phyloP scores from a whole-genome alignment of 495 filamentous ascomycete species.

The Ascodesmis nigricans region DNA sequence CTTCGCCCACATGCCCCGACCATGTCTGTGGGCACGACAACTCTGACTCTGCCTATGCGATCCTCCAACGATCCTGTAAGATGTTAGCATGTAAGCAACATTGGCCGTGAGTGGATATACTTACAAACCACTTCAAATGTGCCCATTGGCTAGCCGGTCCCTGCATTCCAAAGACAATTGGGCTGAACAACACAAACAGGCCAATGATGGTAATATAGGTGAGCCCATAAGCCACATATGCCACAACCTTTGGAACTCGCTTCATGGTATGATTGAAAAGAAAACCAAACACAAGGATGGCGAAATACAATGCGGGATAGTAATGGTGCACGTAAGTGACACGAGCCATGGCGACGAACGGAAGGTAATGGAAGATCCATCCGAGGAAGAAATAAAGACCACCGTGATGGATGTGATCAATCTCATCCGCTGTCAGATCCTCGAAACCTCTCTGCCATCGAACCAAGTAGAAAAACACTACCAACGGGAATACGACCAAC shows the following conservation, averaged over 20 bases:
- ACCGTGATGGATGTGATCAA: conserved; percentile 85
- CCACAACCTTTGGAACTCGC: conserved; percentile 34
- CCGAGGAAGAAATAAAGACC: conserved; percentile 79
- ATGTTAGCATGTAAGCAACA: conserved; percentile 34
- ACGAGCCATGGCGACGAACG: conserved; percentile 90
- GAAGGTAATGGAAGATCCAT: conserved; percentile 89
- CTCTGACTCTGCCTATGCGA: too few species aligned
- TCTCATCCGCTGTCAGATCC: conserved; percentile 54
- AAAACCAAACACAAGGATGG: conserved; percentile 77
- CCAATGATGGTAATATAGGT: conserved; percentile 53
- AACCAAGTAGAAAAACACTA: conserved; percentile 66
- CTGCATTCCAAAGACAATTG: conserved; percentile 93
- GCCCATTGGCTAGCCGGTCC: conserved; percentile 62
- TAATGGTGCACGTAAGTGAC: conserved; percentile 99
- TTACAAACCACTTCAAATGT: conserved; percentile 77
- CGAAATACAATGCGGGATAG: conserved; percentile 96
- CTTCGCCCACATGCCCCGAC: too few species aligned
- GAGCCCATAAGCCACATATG: conserved; percentile 41
- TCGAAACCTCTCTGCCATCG: conserved; percentile 91
- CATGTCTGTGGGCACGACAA: too few species aligned
- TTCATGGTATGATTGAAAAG: conserved; percentile 61
- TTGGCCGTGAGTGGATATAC: conserved; percentile 21
- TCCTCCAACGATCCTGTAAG: conserved; percentile 30
- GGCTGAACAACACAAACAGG: conserved; percentile 71
- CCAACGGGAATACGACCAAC: conserved; percentile 44